Base-by-base conservation (phyloP, 164 flowering plant species). In the Chimonanthus praecox region DNA sequence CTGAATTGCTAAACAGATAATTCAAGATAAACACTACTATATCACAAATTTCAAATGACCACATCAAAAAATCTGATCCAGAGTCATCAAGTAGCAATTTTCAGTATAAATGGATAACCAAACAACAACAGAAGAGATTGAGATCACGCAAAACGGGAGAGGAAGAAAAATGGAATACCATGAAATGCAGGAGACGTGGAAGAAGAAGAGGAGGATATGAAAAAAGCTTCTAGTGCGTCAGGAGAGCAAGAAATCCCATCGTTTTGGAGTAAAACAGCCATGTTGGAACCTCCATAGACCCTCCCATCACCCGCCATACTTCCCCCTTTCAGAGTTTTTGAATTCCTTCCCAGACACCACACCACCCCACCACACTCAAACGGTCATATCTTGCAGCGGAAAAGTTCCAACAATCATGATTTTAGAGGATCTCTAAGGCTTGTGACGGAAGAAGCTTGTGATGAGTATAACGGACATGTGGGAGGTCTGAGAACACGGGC, bases 361-460 rank as follows among this genome's bases (percentile, higher is more conserved):
- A 33, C 21, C 21, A 20, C 21, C 0, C 21, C 21, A 33, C 33
- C 33, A 33, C 33, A 33, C 43, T 70, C 67, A 51, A 70, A 71
- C 43, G 11, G 33, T 61, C 66, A 64, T 70, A 58, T 43, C 58
- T 18, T 20, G 10, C 48, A 9, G 45, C 58, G 50, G 7, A 11
- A 54, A 70, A 49, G 50, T 43, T 54, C 67, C 15, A 58, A 74
- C n/a, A 43, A 61, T 45, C 67, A 13, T 70, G 43, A 65, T 33
- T 67, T 8, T 13, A n/a, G 3, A 18, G 13, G 9, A 21, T 7
- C 20, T 47, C 72, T 74, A 85, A 18, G 79, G 33, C 82, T 89
- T 93, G 69, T 93, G 96, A 80, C 98, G 98, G 79, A 93, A 93
- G 81, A 93, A 93, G 84, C 98, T 93, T 78, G 98, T 93, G 85